phyloP scores from a whole-genome alignment of 495 filamentous ascomycete genomes.

The Terfezia boudieri region DNA sequence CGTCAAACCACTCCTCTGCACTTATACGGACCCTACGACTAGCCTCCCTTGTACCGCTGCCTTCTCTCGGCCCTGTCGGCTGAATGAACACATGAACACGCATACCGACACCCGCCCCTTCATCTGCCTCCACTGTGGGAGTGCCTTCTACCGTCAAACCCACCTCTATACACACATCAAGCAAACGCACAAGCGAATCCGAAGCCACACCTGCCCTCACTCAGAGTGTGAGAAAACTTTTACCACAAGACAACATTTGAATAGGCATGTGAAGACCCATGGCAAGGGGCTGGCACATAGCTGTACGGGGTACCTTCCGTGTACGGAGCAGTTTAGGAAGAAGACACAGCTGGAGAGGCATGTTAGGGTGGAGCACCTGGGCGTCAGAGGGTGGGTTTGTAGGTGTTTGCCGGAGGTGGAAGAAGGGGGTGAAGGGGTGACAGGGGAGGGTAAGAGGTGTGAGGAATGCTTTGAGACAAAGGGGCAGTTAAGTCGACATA shows the following conservation, averaged over 20 bases:
- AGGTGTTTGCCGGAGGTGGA: conserved; percentile 10
- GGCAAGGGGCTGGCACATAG: conserved; percentile 14
- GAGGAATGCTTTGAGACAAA: conserved; percentile 46
- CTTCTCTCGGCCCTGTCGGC: conserved; percentile 60
- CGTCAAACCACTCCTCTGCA: too few species aligned
- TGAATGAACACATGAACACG: conserved; percentile 56
- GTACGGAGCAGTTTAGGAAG: conserved; percentile 64
- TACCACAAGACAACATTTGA: conserved; percentile 16
- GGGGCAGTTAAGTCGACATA: conserved; percentile 44
- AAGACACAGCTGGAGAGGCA: conserved; percentile 70
- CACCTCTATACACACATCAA: conserved; percentile 17
- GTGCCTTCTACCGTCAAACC: conserved; percentile 38
- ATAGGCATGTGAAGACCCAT: conserved; percentile 23
- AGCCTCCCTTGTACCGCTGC: too few species aligned
- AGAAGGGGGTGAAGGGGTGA: conserved; percentile 22
- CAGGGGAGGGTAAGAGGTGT: conserved; percentile 24
- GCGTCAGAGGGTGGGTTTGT: conserved; percentile 46
- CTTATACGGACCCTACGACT: too few species aligned
- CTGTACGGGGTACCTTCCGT: conserved; percentile 37
- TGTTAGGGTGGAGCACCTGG: conserved; percentile 47
- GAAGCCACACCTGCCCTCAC: conserved; percentile 10
- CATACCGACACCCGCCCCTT: conserved; percentile 53
- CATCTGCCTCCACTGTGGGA: conserved; percentile 52
- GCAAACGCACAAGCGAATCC: conserved; percentile 12
- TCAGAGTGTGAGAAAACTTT: conserved; percentile 13